Conservation (phyloP, 2,329 filamentous ascomycete species). For the Aspergillus amoenus region DNA sequence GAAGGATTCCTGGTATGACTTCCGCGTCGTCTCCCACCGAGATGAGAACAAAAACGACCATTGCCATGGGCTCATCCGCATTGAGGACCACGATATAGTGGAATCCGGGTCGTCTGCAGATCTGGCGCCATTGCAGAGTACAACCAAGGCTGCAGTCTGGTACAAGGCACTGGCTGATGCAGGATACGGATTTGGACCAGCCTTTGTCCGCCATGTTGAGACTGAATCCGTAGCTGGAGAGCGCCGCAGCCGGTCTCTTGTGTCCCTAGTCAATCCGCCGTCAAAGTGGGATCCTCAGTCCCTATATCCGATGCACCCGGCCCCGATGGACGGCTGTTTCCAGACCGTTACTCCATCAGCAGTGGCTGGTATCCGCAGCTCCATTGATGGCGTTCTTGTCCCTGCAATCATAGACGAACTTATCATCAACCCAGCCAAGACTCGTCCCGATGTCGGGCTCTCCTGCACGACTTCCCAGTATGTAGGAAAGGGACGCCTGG, state of each 20-base stretch:
- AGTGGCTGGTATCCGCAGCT: neutral
- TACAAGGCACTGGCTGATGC: neutral
- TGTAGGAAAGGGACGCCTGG: neutral
- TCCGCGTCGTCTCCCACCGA: neutral
- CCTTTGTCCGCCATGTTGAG: neutral
- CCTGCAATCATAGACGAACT: neutral
- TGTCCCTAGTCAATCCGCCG: neutral
- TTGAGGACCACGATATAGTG: no score
- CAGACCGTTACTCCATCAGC: neutral
- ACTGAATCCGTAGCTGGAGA: neutral
- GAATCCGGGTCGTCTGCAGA: no score
- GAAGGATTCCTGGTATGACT: neutral
- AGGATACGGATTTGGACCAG: neutral
- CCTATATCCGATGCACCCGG: neutral
- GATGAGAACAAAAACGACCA: no score
- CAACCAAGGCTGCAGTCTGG: neutral
- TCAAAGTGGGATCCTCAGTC: neutral
- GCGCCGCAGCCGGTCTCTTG: neutral
- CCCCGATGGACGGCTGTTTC: neutral
- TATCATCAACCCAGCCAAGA: neutral
- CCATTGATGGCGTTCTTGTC: neutral
- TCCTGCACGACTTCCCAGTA: neutral
- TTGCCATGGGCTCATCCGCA: no score
- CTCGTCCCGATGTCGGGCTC: neutral
- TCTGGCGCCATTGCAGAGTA: neutral